Base-by-base conservation (phyloP, 768 basidiomycete species). In the Lentinula sp. region DNA sequence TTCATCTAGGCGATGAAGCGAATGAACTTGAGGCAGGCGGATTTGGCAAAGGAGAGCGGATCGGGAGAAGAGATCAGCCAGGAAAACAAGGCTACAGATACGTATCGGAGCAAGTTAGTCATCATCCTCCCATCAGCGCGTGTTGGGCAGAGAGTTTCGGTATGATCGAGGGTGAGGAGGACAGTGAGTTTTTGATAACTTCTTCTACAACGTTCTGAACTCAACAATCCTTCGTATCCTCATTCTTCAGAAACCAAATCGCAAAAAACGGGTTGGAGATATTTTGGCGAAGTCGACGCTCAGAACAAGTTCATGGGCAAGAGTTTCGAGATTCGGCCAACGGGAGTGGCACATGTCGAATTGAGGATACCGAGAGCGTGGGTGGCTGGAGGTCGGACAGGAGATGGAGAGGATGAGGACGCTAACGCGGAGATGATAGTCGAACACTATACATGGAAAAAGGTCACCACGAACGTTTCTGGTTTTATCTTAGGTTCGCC, bases 301-400 rank as follows among this genome's bases (percentile, higher is more conserved):
- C 94, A 97, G 73, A 95, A 95, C 71, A 96, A 88, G 74, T 97
- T 98, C 72, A 88, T 94, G 82, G 95, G 95, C 45, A 93, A 95
- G 72, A 92, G 89, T 0, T 98, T 98, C 69, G 95, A 98, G 77
- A 97, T 98, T 66, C 77, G 93, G 28, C 95, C 95, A 1, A 98
- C 95, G 2, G 95, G 95, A n/a, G 80, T 93, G 9, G 95, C 95
- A 0, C 95, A 98, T 66, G 88, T 83, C 5, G 90, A 96, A 49
- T 77, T 98, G 8, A 74, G 90, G 16, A 72, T 98, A 3, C 90
- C 93, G 0, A 78, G 80, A 53, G 84, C 84, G 10, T 80, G 82
- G 73, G 89, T 0, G 82, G 83, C 0, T 69, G 75, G 34, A 90
- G 48, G 21, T 10, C 5, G 50, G 31, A 8, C 21, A 51, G 13